Base-by-base conservation (phyloP, 441 rosid species). In the Populus hybrid region DNA sequence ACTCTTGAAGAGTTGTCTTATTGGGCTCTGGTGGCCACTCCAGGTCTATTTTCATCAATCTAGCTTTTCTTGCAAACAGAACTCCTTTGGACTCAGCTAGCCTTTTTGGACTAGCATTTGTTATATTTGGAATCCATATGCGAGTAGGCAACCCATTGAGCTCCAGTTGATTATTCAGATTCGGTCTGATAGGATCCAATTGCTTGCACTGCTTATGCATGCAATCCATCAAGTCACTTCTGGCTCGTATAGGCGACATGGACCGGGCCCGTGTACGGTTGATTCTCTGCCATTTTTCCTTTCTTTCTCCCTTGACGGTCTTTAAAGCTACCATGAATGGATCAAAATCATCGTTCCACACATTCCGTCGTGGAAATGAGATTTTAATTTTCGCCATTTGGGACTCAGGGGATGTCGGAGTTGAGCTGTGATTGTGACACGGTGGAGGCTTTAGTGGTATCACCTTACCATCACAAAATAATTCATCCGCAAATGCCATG, bases 401-500 rank as follows among this genome's bases (percentile, higher is more conserved):
- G 28, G 86, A 77, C 71, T 69, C 83, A 0, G 81, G 81, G 0
- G 84, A 75, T 1, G 85, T 50, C 20, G 73, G 38, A 14, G 35
- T 26, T 30, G 84, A 81, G 72, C 16, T 38, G 21, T 18, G 57
- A 18, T 35, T 46, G 35, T 78, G 77, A 21, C 85, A 42, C 1
- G 91, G 91, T 2, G 91, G 89, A 36, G 81, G 89, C 46, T 77
- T 88, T 46, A 88, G 64, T 0, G 90, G 86, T 86, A 83, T 81
- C 18, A 87, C 83, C 71, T 78, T 84, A 32, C 89, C 90, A 12
- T 85, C 83, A 57, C 80, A 72, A 76, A 88, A 88, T 5, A 89
- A 83, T 23, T 89, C 90, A 63, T 88, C 93, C 8, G 91, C 90
- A 82, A 84, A 88, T 6, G 91, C 85, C 87, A 89, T 82, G 10